A percentile compares a stretch with the other conserved stretches of the same genome.
These are phyloP conservation scores for Isatis tinctoria DNA, from an alignment of 345 rosid genomes.

Conservation along the genomic window DNA sequence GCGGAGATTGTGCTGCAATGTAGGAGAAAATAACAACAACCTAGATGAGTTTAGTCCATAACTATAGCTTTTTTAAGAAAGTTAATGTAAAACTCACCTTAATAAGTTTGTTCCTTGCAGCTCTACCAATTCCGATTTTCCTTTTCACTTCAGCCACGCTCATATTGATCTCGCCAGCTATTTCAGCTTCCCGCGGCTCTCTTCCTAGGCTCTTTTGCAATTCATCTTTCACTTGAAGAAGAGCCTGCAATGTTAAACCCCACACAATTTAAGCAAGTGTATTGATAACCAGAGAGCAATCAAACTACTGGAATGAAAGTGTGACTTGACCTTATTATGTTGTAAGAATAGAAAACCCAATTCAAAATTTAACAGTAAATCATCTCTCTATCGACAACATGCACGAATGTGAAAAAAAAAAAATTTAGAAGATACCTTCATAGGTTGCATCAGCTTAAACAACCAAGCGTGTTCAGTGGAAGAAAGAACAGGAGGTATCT, in stretches of 20 bases:
- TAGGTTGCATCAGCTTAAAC: conserved; percentile 91
- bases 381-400: neutral
- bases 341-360: neutral
- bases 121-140: conserved; percentile 62
- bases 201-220: conserved; percentile 47
- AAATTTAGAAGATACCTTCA: conserved; percentile 53
- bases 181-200: conserved; percentile 62
- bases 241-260: conserved; percentile 40
- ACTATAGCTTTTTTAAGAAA: neutral
- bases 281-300: neutral
- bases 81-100: conserved; percentile 42
- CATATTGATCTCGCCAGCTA: conserved; percentile 56
- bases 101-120: conserved; percentile 89
- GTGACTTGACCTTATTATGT: neutral
- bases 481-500: conserved; percentile 90
- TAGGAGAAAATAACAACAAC: neutral
- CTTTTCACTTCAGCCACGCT: conserved; percentile 45
- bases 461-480: conserved; percentile 79
- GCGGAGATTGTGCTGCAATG: conserved; percentile 93
- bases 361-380: neutral
- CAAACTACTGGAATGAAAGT: neutral
- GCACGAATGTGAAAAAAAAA: neutral
- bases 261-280: neutral
- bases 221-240: conserved; percentile 53
- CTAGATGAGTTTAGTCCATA: neutral